A percentile compares a stretch with the other conserved stretches of the same genome.
Evolutionary conservation across 225 moss, liverwort and hornwort genomes (phyloP).

Genomic region (Climacium dendroides): DNA sequence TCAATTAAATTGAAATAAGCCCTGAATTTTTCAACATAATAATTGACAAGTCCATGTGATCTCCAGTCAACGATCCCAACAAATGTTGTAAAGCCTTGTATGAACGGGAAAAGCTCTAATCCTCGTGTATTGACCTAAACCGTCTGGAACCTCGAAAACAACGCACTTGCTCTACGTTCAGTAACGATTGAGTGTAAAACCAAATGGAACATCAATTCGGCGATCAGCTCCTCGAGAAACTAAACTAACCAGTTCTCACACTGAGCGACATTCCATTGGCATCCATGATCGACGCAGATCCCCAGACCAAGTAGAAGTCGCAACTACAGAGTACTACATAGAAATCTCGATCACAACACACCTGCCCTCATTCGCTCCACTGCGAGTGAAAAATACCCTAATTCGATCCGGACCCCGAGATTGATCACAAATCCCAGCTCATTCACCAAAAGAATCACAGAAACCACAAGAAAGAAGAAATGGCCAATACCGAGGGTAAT

Average conservation of each 20-base stretch:
- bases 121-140: not conserved
- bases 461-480: not conserved
- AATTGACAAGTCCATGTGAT: not conserved
- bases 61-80: not conserved
- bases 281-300: not conserved
- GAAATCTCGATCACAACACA: not conserved
- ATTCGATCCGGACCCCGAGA: not conserved
- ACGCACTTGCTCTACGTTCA: not conserved
- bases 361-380: not conserved
- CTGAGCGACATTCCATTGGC: not conserved
- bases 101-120: not conserved
- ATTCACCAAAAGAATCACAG: not conserved
- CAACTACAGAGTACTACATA: not conserved
- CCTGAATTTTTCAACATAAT: not conserved
- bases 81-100: not conserved
- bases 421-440: not conserved
- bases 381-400: not conserved
- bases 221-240: not conserved
- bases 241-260: not conserved
- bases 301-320: not conserved
- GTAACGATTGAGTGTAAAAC: not conserved
- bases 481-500: conserved; percentile 8
- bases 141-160: not conserved
- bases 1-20: not conserved
- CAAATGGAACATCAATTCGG: not conserved